These are phyloP conservation scores for Herpetomonas samuelpessoai DNA, from an alignment of 208 protist genomes.

Conservation along the genomic window DNA sequence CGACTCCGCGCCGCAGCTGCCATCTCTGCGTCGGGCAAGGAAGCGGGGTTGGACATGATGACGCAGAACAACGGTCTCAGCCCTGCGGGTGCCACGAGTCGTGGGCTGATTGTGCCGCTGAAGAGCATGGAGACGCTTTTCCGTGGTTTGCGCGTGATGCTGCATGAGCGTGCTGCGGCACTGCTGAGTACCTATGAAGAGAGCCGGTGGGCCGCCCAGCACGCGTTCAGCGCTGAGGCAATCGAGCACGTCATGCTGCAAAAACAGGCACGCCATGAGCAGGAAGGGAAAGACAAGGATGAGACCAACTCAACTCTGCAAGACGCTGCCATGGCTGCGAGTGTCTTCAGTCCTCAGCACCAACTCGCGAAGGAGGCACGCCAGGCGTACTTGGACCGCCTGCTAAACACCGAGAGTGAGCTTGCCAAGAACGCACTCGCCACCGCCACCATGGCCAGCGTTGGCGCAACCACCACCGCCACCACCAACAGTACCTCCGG, in stretches of 20 bases:
- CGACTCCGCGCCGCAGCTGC: constrained; percentile 3
- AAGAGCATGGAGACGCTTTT: constrained; percentile 46
- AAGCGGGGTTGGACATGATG: constrained; percentile 10
- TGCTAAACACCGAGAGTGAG: constrained; percentile 23
- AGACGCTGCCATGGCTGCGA: neutral
- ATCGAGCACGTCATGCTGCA: neutral
- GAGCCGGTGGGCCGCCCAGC: neutral
- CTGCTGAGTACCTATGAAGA: constrained; percentile 25
- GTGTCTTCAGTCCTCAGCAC: neutral
- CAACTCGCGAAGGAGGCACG: constrained; percentile 10
- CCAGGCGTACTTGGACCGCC: constrained; percentile 14
- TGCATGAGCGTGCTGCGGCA: constrained; percentile 33
- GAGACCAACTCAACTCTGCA: neutral
- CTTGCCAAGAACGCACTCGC: constrained; percentile 15
- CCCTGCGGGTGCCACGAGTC: constrained; percentile 5
- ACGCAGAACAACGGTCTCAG: constrained; percentile 15
- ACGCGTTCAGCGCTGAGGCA: neutral
- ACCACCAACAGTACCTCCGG: neutral
- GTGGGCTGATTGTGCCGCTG: constrained; percentile 25
- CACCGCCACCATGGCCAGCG: no score
- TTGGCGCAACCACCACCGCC: neutral
- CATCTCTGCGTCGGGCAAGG: neutral
- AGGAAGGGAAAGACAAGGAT: constrained; percentile 1
- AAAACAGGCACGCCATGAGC: neutral
- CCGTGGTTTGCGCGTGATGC: constrained; percentile 28